Conservation (phyloP, 768 basidiomycete genomes). For the Butyriboletus loyo region DNA sequence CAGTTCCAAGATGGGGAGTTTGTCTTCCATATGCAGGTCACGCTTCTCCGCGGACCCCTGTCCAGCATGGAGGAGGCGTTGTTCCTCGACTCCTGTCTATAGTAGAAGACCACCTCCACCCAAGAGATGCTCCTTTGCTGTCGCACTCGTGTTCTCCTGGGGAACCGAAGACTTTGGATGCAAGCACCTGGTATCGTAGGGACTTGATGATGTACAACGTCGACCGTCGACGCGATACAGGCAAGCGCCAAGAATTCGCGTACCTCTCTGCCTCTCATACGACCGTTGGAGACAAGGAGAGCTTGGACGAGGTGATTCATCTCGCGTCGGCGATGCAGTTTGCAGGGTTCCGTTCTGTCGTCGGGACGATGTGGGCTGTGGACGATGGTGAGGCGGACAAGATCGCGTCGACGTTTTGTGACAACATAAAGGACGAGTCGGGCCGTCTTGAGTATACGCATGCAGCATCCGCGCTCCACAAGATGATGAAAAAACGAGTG, state of each 20-base stretch:
- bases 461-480: conserved; percentile 6
- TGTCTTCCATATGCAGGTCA: conserved; percentile 1
- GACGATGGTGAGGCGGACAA: too few species aligned
- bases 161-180: not conserved
- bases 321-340: not conserved
- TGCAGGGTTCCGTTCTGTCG: conserved; percentile 7
- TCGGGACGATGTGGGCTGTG: too few species aligned
- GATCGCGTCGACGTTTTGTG: too few species aligned
- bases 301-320: too few species aligned
- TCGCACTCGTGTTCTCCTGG: not conserved
- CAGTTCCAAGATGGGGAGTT: conserved; percentile 3
- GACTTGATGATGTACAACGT: conserved; percentile 21
- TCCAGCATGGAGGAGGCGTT: conserved; percentile 1
- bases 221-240: conserved; percentile 19
- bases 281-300: conserved; percentile 18
- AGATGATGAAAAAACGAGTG: not conserved
- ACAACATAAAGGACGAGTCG: not conserved
- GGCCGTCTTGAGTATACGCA: not conserved
- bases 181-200: conserved; percentile 17
- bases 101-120: not conserved
- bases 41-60: conserved; percentile 1
- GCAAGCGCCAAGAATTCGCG: conserved; percentile 21
- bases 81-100: not conserved
- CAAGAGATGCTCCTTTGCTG: not conserved
- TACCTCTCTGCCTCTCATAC: conserved; percentile 21